A percentile compares a stretch with the other conserved stretches of the same genome.
These are phyloP conservation scores for Cicer yamashitae DNA, from an alignment of 306 rosid genomes.

Conservation along the genomic window DNA sequence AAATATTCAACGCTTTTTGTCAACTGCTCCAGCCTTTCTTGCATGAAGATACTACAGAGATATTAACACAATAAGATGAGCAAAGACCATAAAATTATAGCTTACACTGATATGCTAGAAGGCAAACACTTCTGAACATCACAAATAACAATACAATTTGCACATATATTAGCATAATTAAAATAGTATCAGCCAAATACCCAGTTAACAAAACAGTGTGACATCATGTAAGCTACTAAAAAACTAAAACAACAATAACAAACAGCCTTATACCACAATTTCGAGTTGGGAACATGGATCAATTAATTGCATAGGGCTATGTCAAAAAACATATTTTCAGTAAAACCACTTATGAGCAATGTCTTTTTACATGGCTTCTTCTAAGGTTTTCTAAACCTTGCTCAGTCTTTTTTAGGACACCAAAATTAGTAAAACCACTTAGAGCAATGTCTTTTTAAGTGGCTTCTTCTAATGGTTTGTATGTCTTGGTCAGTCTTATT, in stretches of 20 bases:
- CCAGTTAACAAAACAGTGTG: conserved; percentile 29
- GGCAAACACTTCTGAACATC: conserved; percentile 14
- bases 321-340: conserved; percentile 13
- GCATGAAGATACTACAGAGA: conserved; percentile 86
- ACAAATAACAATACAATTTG: conserved; percentile 10
- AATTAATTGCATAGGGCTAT: conserved; percentile 26
- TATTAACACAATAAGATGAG: conserved; percentile 49
- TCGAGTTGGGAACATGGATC: conserved; percentile 7
- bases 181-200: conserved; percentile 26
- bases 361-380: not conserved
- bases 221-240: conserved; percentile 33
- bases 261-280: conserved; percentile 2
- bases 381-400: not conserved
- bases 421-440: not conserved
- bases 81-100: conserved; percentile 29
- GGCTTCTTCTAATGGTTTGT: conserved; percentile 10
- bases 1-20: conserved; percentile 69
- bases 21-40: conserved; percentile 92
- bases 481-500: not conserved
- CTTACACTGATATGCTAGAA: conserved; percentile 27
- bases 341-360: conserved; percentile 6
- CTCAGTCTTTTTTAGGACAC: not conserved
- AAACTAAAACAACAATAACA: conserved; percentile 29
- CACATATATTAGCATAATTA: conserved; percentile 4
- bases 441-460: not conserved